Conservation (phyloP, 148 eudicot species). For the Tetragonia tetragonoides region DNA sequence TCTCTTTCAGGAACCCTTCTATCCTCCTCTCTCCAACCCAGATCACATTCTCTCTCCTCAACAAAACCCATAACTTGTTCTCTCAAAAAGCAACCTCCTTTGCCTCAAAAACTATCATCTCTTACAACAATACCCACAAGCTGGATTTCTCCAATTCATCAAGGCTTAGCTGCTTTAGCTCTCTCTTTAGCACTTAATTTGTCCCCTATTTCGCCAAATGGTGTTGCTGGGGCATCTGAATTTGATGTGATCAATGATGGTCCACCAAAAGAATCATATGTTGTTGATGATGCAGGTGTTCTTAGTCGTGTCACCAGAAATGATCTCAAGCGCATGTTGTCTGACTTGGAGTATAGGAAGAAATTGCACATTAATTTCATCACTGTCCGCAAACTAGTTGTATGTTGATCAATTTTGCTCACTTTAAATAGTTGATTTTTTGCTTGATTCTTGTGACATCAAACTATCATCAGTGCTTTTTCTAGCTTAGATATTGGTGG, state of each 20-base stretch:
- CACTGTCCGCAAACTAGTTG: conserved; percentile 90
- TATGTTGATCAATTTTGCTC: conserved; percentile 28
- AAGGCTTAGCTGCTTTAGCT: conserved; percentile 81
- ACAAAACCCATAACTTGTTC: conserved; percentile 51
- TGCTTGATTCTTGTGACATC: neutral
- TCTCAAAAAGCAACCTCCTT: conserved; percentile 43
- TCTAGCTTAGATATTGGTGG: too few relatives aligned
- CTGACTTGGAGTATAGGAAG: conserved; percentile 92
- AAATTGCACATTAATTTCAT: conserved; percentile 69
- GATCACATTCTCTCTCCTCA: conserved; percentile 26
- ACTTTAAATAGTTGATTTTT: neutral
- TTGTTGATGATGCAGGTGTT: conserved; percentile 95
- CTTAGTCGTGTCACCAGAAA: conserved; percentile 82
- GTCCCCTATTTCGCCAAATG: conserved; percentile 42
- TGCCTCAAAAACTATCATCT: conserved; percentile 32
- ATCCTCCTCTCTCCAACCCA: conserved; percentile 34
- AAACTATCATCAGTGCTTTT: too few relatives aligned
- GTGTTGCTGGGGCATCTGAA: conserved; percentile 67
- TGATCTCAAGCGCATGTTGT: conserved; percentile 73
- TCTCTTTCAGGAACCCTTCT: conserved; percentile 18
- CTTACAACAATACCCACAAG: conserved; percentile 40
- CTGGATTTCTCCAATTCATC: conserved; percentile 62
- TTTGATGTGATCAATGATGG: conserved; percentile 83
- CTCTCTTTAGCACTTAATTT: conserved; percentile 75
- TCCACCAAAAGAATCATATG: conserved; percentile 79